Evolutionary conservation across 176 grass and related monocot genomes (phyloP).

Genomic region (Elymus sibiricus): DNA sequence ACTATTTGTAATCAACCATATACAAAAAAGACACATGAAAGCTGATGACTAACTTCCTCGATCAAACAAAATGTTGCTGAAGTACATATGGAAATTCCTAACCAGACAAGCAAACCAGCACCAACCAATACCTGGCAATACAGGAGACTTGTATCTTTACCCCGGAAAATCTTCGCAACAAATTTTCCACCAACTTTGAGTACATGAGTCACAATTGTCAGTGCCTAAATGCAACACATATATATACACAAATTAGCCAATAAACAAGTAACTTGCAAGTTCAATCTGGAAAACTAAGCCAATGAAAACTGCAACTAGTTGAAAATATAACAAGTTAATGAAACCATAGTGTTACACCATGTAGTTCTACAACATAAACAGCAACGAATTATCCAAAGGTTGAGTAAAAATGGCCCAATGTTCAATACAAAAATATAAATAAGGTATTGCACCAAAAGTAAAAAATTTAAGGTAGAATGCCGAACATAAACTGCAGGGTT

Average conservation of each 20-base stretch:
- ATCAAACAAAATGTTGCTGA: neutral
- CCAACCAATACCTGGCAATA: conserved; percentile 75
- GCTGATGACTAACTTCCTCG: neutral
- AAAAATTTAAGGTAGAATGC: neutral
- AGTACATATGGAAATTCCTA: neutral
- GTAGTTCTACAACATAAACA: neutral
- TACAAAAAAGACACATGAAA: neutral
- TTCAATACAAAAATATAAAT: neutral
- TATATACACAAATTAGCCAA: conserved; percentile 26
- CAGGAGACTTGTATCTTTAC: conserved; percentile 95
- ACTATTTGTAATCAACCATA: neutral
- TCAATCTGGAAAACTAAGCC: conserved; percentile 17
- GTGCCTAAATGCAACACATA: conserved; percentile 52
- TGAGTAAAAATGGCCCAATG: neutral
- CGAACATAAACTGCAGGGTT: neutral
- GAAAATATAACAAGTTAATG: neutral
- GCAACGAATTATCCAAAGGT: neutral
- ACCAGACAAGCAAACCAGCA: conserved; percentile 11
- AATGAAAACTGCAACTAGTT: neutral
- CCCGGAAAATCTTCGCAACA: conserved; percentile 91
- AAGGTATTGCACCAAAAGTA: neutral
- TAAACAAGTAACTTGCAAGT: conserved; percentile 1
- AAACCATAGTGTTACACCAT: conserved; percentile 1
- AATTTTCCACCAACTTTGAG: conserved; percentile 93
- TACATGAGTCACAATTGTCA: conserved; percentile 92